Evolutionary conservation across 2,329 filamentous ascomycete species (phyloP).

Genomic region (Plectosphaerella cucumerina): DNA sequence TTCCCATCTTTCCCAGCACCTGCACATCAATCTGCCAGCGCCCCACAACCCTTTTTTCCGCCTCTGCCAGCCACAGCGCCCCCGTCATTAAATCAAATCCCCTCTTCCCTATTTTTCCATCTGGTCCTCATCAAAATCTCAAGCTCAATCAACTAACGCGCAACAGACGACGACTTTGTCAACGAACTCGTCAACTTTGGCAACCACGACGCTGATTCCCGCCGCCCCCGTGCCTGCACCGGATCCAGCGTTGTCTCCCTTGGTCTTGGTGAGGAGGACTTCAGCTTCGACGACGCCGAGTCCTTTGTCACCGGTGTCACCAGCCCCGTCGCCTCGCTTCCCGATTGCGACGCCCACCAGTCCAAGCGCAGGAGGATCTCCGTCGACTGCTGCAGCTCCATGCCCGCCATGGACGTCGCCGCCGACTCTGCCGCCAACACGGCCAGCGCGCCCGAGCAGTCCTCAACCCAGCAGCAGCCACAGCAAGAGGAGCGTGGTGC

Average conservation of each 20-base stretch:
- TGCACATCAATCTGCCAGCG: too few species aligned
- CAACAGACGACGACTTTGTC: constrained; percentile 14
- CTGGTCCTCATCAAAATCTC: not conserved
- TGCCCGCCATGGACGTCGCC: constrained; percentile 39
- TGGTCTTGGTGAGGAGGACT: constrained; percentile 69
- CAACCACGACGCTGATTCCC: constrained; percentile 50
- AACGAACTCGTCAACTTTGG: constrained; percentile 17
- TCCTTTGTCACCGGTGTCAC: constrained; percentile 58
- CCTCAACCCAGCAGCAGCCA: constrained; percentile 22
- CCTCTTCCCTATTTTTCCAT: not conserved
- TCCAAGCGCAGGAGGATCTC: constrained; percentile 52
- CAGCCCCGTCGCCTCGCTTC: constrained; percentile 54
- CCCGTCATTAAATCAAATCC: constrained; percentile 24
- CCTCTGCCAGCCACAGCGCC: constrained; percentile 9
- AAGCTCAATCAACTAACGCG: constrained; percentile 24
- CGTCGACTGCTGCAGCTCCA: constrained; percentile 30
- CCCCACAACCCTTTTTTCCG: too few species aligned
- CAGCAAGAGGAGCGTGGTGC: constrained; percentile 26
- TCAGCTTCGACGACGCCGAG: constrained; percentile 69
- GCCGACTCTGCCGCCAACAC: constrained; percentile 27
- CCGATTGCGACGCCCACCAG: constrained; percentile 44
- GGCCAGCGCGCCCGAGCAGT: constrained; percentile 18
- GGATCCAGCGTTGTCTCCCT: constrained; percentile 64
- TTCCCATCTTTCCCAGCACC: too few species aligned
- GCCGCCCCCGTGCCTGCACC: constrained; percentile 65